Percentiles rank a stretch among this genome's conserved stretches.
Evolutionary conservation across 768 basidiomycete genomes (phyloP).

Genomic region (Amanita pseudoporphyria): DNA sequence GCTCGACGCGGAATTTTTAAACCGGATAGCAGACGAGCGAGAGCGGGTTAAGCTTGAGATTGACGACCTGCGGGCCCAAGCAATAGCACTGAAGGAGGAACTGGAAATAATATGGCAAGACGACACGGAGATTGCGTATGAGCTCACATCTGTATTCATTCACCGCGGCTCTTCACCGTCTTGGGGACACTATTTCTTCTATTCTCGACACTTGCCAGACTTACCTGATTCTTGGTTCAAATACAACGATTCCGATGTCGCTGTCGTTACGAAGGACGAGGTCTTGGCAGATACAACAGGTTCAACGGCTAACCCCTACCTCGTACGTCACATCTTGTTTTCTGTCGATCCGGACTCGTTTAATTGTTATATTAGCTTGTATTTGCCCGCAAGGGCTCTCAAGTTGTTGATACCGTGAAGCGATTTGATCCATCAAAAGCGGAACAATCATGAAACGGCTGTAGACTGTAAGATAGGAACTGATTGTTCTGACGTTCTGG

Average conservation of each 20-base stretch:
- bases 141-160: constrained; percentile 90
- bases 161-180: constrained; percentile 84
- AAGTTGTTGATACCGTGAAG: constrained; percentile 76
- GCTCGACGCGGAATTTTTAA: constrained; percentile 51
- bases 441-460: background rate
- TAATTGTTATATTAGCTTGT: constrained; percentile 47
- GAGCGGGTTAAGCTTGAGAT: constrained; percentile 45
- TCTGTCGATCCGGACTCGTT: background rate
- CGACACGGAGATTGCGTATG: constrained; percentile 62
- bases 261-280: constrained; percentile 67
- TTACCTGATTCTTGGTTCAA: constrained; percentile 87
- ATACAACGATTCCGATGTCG: constrained; percentile 89
- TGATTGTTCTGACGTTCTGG: background rate
- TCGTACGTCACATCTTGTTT: constrained; percentile 37
- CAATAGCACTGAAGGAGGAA: constrained; percentile 49
- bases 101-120: constrained; percentile 71
- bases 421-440: constrained; percentile 35
- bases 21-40: constrained; percentile 44
- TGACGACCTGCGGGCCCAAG: constrained; percentile 38
- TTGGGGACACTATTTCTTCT: constrained; percentile 95
- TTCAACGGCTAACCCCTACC: constrained; percentile 81
- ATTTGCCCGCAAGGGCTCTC: constrained; percentile 69
- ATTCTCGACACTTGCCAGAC: constrained; percentile 78
- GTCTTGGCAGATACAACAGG: constrained; percentile 88
- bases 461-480: background rate